These are phyloP conservation scores for Trichoderma lentiforme DNA, from an alignment of 2,329 filamentous ascomycete genomes.

Conservation along the genomic window DNA sequence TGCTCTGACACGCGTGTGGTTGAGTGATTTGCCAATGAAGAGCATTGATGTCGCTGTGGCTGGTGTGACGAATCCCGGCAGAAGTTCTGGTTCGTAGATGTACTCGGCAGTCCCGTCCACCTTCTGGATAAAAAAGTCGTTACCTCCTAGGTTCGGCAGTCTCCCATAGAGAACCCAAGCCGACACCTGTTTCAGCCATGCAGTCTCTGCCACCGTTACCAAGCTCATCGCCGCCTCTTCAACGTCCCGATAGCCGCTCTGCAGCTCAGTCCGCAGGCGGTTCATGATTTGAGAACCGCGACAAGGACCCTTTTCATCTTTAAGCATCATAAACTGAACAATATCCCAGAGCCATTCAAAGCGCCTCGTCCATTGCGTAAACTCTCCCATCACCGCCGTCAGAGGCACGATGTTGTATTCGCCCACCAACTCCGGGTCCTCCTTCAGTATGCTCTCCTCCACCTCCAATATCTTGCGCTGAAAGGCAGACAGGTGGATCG, in stretches of 20 bases:
- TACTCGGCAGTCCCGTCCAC: slow-evolving; percentile 49
- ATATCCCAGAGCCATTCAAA: slow-evolving; percentile 84
- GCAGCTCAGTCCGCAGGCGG: slow-evolving; percentile 68
- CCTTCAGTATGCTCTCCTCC: slow-evolving; percentile 71
- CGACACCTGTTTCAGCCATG: slow-evolving; percentile 87
- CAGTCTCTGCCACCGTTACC: slow-evolving; percentile 74
- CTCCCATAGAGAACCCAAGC: slow-evolving; percentile 90
- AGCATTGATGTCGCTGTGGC: slow-evolving; percentile 78
- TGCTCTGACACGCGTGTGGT: slow-evolving; percentile 67
- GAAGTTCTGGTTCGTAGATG: slow-evolving; percentile 53
- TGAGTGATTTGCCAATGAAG: slow-evolving; percentile 85
- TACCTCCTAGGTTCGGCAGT: slow-evolving; percentile 69
- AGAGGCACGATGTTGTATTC: slow-evolving; percentile 92
- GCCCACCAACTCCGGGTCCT: slow-evolving; percentile 77
- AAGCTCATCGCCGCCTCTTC: slow-evolving; percentile 72
- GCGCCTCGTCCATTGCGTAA: slow-evolving; percentile 78
- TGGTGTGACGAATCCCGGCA: slow-evolving; percentile 76
- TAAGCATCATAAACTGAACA: slow-evolving; percentile 61
- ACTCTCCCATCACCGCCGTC: slow-evolving; percentile 78
- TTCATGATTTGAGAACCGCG: slow-evolving; percentile 75
- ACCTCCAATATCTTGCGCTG: slow-evolving; percentile 82
- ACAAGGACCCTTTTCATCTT: slow-evolving; percentile 42
- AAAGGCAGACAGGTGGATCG: slow-evolving; percentile 73
- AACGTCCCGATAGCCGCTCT: slow-evolving; percentile 86
- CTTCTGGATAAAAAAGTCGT: slow-evolving; percentile 82